Evolutionary conservation across 768 basidiomycete genomes (phyloP), one percentile per base, ranked within the genome.

Genomic region (Chalciporus chontae): DNA sequence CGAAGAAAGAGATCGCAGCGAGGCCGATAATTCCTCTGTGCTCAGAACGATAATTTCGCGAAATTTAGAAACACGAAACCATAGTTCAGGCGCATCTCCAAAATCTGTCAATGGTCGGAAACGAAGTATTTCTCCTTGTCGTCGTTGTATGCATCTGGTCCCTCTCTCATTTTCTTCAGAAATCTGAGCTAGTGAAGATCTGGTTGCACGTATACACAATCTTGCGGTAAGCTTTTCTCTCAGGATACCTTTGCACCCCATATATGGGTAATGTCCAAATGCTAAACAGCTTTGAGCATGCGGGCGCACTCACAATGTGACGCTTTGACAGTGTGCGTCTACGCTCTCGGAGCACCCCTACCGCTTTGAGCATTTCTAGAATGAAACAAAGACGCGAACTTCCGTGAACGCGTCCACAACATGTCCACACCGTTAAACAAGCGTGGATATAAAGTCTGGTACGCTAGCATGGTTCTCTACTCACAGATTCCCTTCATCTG

Each of bases 371-470:
- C 9, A 5, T 21, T 21, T 36, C 34, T 36, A 4, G 7, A 36
- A n/a, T 15, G 10, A 46, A 15, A 46, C 24, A 46, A 46, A 46
- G 47, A 40, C 39, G 38, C 19, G 27, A 17, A 39, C 10, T 11
- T 21, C 26, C 24, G 37, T 31, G 40, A 15, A 8, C 17, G 17
- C 19, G 19, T 40, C 40, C 40, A 40, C 47, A 48, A 11, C 23
- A 17, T 19, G 23, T 48, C 40, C 40, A 48, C 39, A 26, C 5
- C 6, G 14, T 23, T 40, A 27, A 44, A 40, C 44, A 29, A 43
- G 29, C 45, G 43, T 45, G 34, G 36, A 34, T 48, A 44, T 44
- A 53, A 48, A 49, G 18, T 15, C 31, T 19, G 27, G 18, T n/a
- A 7, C 9, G 47, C 19, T 14, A 5, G 29, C 4, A 15, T n/a